Base-by-base conservation (phyloP, 495 filamentous ascomycete genomes). In the Podospora appendiculata region DNA sequence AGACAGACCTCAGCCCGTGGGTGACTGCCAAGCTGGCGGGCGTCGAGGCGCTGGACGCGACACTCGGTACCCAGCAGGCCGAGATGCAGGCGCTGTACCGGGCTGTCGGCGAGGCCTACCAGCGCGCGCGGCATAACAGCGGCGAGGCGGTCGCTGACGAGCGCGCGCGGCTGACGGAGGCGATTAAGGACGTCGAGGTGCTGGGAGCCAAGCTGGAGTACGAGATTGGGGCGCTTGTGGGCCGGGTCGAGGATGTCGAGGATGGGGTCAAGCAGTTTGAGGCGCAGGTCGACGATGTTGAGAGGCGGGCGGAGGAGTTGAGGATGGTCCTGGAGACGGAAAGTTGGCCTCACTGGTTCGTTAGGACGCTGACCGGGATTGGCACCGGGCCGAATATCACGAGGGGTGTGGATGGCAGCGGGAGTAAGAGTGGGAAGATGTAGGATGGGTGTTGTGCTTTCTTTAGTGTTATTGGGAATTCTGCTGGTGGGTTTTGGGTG, bases 191-290 rank as follows among this genome's bases (percentile, higher is more conserved):
- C 54, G 79, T 96, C 16, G 94, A 96, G 63, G 73, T 84, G 17
- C 73, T 96, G 41, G 83, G 84, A 6, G 88, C 89, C 17, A 93
- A 92, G 75, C 74, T 98, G 53, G 92, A 98, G 60, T 98, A 98
- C 65, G 94, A 98, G 70, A 80, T 97, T 36, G 80, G 82, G 47
- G 86, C 82, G 18, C 72, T 98, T 18, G 77, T 86, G 45, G 85
- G 84, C 16, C 90, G 88, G 60, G 86, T 96, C 34, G 80, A 87
- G 54, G 93, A 98, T 59, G 86, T 96, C 36, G 92, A 96, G 59
- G 83, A 88, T 46, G 87, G 88, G 0, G 77, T 95, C 9, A 72
- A 66, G 14, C 88, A 93, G 50, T 94, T 94, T 62, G 88, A 86
- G 64, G 76, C 80, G 35, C 86, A 90, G 61, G 90, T 98, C 3